phyloP scores from a whole-genome alignment of 257 asterid genomes.

The Capsicum pubescens region DNA sequence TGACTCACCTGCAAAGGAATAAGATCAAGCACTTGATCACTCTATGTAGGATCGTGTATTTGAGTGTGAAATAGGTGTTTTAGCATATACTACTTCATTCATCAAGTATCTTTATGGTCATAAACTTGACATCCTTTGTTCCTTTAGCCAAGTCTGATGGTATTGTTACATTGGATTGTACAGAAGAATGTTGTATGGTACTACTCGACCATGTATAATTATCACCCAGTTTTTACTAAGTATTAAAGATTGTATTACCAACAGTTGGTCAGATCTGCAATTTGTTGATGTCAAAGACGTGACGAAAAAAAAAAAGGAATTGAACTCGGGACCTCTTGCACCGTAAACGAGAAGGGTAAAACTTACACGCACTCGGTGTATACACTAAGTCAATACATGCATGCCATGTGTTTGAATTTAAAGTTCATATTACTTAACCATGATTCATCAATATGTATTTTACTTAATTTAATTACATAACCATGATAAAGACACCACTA shows the following conservation, averaged over 20 bases:
- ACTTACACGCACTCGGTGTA: no score
- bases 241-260: not conserved
- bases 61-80: conserved; percentile 26
- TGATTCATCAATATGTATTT: no score
- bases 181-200: not conserved
- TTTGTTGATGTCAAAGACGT: not conserved
- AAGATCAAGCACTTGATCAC: not conserved
- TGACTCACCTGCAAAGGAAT: conserved; percentile 40
- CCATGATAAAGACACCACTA: no score
- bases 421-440: no score
- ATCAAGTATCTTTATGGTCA: not conserved
- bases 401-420: no score
- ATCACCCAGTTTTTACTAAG: not conserved
- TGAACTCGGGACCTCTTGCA: conserved; percentile 94
- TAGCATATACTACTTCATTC: not conserved
- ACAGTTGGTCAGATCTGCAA: not conserved
- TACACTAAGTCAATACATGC: no score
- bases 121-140: not conserved
- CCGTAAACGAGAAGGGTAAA: conserved; percentile 59
- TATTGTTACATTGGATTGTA: conserved; percentile 8
- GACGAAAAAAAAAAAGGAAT: conserved; percentile 39
- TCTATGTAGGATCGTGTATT: not conserved
- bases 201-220: conserved; percentile 1
- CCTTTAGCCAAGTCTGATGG: not conserved
- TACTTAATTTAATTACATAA: no score